Conservation (phyloP, 371 early-diverging fungal species). For the Mucor ambiguus region DNA sequence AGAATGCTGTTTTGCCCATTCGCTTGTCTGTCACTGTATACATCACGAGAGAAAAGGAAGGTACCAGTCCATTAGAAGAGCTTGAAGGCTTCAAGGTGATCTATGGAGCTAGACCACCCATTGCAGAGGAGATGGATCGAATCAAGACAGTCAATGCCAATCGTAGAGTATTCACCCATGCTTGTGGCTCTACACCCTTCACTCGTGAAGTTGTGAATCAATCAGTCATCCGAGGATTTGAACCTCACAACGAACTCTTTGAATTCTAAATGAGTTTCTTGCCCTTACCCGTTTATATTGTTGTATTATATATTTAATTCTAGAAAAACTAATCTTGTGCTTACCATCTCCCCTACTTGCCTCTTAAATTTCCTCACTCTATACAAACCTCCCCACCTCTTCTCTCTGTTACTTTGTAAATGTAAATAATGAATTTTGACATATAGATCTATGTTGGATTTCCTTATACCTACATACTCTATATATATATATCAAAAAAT, state of each 20-base stretch:
- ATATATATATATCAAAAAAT: background rate
- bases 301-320: background rate
- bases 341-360: background rate
- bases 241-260: constrained; percentile 45
- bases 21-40: constrained; percentile 30
- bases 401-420: background rate
- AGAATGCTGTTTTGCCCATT: constrained; percentile 26
- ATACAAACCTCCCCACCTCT: background rate
- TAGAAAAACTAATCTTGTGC: background rate
- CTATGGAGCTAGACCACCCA: constrained; percentile 32
- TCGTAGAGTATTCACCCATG: constrained; percentile 38
- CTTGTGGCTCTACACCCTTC: constrained; percentile 44
- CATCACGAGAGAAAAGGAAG: constrained; percentile 33
- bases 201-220: constrained; percentile 37
- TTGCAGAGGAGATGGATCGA: constrained; percentile 25
- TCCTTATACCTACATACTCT: background rate
- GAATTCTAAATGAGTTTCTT: constrained; percentile 34
- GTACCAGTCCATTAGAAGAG: constrained; percentile 16
- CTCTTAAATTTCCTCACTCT: background rate
- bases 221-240: constrained; percentile 33
- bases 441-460: background rate
- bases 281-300: background rate
- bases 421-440: background rate
- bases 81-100: constrained; percentile 10
- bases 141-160: constrained; percentile 19